Evolutionary conservation across 352 stramenopile species (phyloP).

Genomic region (Globisporangium spinosum): DNA sequence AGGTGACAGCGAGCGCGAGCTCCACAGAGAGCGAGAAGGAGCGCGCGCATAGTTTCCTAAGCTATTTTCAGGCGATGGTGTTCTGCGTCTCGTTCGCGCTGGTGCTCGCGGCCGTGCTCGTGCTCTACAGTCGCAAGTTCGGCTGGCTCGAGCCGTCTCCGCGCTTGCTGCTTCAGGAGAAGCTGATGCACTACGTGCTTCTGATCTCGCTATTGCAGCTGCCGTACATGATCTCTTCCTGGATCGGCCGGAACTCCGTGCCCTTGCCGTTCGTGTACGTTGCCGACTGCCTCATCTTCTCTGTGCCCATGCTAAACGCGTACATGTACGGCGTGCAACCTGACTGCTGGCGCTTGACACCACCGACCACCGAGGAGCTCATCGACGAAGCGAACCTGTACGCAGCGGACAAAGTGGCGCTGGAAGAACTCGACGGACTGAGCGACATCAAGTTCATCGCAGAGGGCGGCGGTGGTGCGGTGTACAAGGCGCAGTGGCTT

Average conservation of each 20-base stretch:
- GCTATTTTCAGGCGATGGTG: slow-evolving; percentile 46
- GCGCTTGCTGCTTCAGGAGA: slow-evolving; percentile 41
- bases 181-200: slow-evolving; percentile 21
- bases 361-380: slow-evolving; percentile 10
- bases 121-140: slow-evolving; percentile 40
- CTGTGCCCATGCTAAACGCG: slow-evolving; percentile 55
- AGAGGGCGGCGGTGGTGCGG: slow-evolving; percentile 47
- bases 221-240: slow-evolving; percentile 36
- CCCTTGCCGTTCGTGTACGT: slow-evolving; percentile 31
- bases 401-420: slow-evolving; percentile 16
- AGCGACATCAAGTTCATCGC: slow-evolving; percentile 37
- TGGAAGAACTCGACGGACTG: slow-evolving; percentile 29
- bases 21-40: slow-evolving; percentile 18
- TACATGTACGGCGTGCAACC: slow-evolving; percentile 59
- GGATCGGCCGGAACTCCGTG: slow-evolving; percentile 25
- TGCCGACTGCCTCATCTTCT: slow-evolving; percentile 50
- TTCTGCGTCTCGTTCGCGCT: slow-evolving; percentile 37
- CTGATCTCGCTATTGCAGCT: slow-evolving; percentile 43
- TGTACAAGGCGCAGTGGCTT: slow-evolving; percentile 72
- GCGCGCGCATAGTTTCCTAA: slow-evolving; percentile 12
- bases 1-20: background rate
- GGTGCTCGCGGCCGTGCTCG: slow-evolving; percentile 22
- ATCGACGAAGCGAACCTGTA: slow-evolving; percentile 16
- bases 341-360: slow-evolving; percentile 34
- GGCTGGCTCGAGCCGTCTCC: slow-evolving; percentile 37